Evolutionary conservation across 805 yeast species (phyloP).

Genomic region (Barnettozyma sucrosica): DNA sequence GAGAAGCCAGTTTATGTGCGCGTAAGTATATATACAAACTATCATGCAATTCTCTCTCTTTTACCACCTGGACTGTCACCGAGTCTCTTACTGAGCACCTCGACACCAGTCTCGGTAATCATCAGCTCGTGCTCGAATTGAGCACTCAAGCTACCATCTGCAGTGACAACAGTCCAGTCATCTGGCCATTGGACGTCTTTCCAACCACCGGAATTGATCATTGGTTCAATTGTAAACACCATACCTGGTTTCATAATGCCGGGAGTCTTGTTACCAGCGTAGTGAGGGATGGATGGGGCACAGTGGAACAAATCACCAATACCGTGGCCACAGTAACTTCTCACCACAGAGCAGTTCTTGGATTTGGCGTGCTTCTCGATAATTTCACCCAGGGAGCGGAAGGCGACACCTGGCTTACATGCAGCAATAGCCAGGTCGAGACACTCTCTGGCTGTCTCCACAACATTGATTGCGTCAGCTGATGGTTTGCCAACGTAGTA

Average conservation of each 20-base stretch:
- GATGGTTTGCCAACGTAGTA: slow-evolving; percentile 91
- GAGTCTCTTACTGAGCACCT: slow-evolving; percentile 78
- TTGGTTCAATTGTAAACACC: slow-evolving; percentile 96
- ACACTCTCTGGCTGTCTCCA: slow-evolving; percentile 87
- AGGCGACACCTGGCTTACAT: slow-evolving; percentile 88
- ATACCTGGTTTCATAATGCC: slow-evolving; percentile 95
- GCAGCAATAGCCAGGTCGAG: slow-evolving; percentile 74
- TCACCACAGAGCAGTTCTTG: slow-evolving; percentile 78
- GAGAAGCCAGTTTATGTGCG: too few relatives aligned
- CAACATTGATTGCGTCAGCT: slow-evolving; percentile 78
- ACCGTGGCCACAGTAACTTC: slow-evolving; percentile 93
- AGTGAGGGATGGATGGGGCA: slow-evolving; percentile 90
- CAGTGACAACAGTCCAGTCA: slow-evolving; percentile 91
- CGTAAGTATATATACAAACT: neutral
- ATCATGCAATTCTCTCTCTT: slow-evolving; percentile 38
- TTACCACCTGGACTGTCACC: slow-evolving; percentile 89
- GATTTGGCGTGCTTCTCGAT: slow-evolving; percentile 83
- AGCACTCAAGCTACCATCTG: slow-evolving; percentile 85
- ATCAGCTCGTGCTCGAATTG: slow-evolving; percentile 93
- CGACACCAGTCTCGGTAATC: slow-evolving; percentile 91
- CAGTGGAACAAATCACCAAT: slow-evolving; percentile 82
- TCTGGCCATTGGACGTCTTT: slow-evolving; percentile 92
- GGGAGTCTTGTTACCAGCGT: slow-evolving; percentile 85
- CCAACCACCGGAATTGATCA: slow-evolving; percentile 83
- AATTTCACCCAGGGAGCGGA: slow-evolving; percentile 79